Percentiles rank a stretch among this genome's conserved stretches.
Evolutionary conservation across 371 early-diverging fungal species (phyloP).

Genomic region (Apophysomyces ossiformis): DNA sequence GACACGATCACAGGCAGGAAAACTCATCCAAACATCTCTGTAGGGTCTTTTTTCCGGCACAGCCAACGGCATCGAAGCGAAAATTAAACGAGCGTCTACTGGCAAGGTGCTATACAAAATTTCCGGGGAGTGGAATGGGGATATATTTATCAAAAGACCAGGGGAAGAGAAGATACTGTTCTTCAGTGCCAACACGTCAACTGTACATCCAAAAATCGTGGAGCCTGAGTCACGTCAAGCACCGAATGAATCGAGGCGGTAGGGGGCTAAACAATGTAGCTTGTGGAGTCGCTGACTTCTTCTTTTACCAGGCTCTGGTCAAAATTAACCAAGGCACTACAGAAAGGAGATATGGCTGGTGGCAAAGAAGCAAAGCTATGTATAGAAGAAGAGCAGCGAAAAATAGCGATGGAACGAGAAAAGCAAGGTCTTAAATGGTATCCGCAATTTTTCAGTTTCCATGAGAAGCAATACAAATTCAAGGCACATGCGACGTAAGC

Average conservation of each 20-base stretch:
- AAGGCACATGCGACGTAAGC: conserved; percentile 15
- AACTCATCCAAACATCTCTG: neutral
- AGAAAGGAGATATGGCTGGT: conserved; percentile 63
- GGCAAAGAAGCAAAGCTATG: conserved; percentile 82
- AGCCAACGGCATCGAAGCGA: conserved; percentile 84
- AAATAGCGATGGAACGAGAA: conserved; percentile 62
- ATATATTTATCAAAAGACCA: conserved; percentile 60
- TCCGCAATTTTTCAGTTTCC: conserved; percentile 55
- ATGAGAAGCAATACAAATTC: conserved; percentile 21
- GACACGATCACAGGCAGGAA: neutral
- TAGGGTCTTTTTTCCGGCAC: conserved; percentile 85
- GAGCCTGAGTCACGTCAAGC: conserved; percentile 77
- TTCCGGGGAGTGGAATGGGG: conserved; percentile 88
- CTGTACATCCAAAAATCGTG: conserved; percentile 68
- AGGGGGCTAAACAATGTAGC: conserved; percentile 5
- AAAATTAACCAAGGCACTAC: conserved; percentile 75
- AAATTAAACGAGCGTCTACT: conserved; percentile 80
- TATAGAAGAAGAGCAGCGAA: conserved; percentile 87
- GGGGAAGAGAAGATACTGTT: conserved; percentile 50
- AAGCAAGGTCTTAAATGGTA: conserved; percentile 46
- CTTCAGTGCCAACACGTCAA: conserved; percentile 70
- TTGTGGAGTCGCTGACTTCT: neutral
- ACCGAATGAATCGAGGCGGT: conserved; percentile 81
- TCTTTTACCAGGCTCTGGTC: conserved; percentile 69
- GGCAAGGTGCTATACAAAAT: conserved; percentile 82